These are phyloP conservation scores for Pelargonium fulgidum DNA, from an alignment of 441 rosid genomes.

Conservation along the genomic window DNA sequence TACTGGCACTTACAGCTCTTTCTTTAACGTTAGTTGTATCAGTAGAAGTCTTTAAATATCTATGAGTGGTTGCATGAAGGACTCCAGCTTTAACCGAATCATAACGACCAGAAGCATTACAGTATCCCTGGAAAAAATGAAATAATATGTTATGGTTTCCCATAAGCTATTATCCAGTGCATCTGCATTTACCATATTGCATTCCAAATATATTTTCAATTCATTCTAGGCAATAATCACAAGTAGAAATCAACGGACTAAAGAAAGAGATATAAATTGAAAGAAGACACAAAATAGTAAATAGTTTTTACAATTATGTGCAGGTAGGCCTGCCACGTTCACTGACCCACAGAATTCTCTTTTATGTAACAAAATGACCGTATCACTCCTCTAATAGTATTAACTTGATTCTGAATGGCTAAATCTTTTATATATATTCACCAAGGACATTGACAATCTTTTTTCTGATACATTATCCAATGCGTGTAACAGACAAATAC, in stretches of 20 bases:
- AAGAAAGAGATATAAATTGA: neutral
- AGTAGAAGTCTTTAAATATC: slow-evolving; percentile 24
- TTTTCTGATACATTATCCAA: neutral
- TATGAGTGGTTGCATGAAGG: slow-evolving; percentile 28
- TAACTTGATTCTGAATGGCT: neutral
- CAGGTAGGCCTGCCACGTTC: neutral
- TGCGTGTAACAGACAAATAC: slow-evolving; percentile 20
- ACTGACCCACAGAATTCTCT: neutral
- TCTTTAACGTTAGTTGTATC: slow-evolving; percentile 34
- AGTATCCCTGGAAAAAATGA: slow-evolving; percentile 40
- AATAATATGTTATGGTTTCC: neutral
- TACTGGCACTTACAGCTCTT: slow-evolving; percentile 25
- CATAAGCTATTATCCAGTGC: neutral
- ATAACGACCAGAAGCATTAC: slow-evolving; percentile 32
- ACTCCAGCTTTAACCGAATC: slow-evolving; percentile 26
- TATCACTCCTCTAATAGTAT: neutral
- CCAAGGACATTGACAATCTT: neutral
- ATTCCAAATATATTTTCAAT: slow-evolving; percentile 2
- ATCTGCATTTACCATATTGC: neutral
- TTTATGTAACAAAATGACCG: neutral
- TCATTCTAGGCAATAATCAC: neutral
- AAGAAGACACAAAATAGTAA: slow-evolving; percentile 2
- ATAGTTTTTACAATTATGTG: neutral
- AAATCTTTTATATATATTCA: neutral
- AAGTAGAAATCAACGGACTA: neutral